Conservation (phyloP, 2,329 filamentous ascomycete genomes). For the Neofusicoccum laricinum region DNA sequence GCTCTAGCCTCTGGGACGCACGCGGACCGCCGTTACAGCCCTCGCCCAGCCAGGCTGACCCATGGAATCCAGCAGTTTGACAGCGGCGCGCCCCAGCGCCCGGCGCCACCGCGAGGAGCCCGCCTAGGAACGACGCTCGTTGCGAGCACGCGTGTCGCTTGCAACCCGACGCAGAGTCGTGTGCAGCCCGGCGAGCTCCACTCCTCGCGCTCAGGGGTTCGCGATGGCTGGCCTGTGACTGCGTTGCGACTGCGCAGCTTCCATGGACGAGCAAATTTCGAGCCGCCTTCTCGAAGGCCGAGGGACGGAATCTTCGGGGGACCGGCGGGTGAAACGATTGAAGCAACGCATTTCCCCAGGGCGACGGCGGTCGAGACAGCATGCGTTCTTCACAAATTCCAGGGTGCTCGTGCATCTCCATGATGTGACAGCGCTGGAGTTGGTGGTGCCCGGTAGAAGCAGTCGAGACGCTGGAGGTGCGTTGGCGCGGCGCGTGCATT, state of each 20-base stretch:
- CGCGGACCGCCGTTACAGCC: constrained; percentile 6
- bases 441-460: background rate
- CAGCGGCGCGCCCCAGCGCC: background rate
- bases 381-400: constrained; percentile 1
- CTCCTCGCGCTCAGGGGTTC: constrained; percentile 2
- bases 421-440: constrained; percentile 2
- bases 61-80: background rate
- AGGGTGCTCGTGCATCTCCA: background rate
- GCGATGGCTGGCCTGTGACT: constrained; percentile 1
- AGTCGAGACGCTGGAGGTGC: constrained; percentile 8
- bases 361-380: background rate
- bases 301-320: background rate
- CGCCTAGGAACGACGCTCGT: background rate
- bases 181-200: constrained; percentile 7
- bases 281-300: background rate
- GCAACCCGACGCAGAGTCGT: constrained; percentile 11
- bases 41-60: constrained; percentile 1
- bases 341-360: constrained; percentile 5
- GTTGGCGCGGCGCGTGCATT: constrained; percentile 10
- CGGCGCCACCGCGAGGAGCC: background rate
- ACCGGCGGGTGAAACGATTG: background rate
- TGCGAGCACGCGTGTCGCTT: constrained; percentile 8
- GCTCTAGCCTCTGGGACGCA: background rate
- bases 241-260: background rate
- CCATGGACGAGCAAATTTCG: background rate